Conservation (phyloP, 1,284 basidiomycete species). For the Earliella scabrosa region DNA sequence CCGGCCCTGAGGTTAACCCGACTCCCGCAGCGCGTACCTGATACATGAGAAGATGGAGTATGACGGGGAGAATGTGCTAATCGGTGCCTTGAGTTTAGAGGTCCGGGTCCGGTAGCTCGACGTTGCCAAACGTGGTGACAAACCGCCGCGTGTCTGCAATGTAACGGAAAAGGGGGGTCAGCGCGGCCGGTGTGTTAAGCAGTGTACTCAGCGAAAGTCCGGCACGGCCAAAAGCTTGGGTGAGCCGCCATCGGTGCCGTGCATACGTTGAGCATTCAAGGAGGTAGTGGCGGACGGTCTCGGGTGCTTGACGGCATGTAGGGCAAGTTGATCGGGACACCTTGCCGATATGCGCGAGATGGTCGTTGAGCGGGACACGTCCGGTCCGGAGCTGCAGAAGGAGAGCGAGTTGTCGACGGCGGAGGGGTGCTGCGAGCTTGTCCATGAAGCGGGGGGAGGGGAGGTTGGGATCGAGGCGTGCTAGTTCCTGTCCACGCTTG, state of each 20-base stretch:
- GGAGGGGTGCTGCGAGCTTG: slow-evolving; percentile 1
- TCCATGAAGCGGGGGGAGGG: no score
- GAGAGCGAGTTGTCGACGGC: slow-evolving; percentile 21
- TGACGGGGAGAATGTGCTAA: no score
- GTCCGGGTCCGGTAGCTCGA: no score
- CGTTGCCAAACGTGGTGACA: neutral
- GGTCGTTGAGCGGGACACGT: slow-evolving; percentile 30
- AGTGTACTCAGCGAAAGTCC: neutral
- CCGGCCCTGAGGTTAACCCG: neutral
- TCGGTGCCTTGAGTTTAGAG: no score
- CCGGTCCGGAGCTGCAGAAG: slow-evolving; percentile 35
- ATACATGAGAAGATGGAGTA: no score
- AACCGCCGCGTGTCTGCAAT: slow-evolving; percentile 1
- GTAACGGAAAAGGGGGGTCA: slow-evolving; percentile 1
- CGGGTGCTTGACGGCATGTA: slow-evolving; percentile 20
- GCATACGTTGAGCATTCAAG: slow-evolving; percentile 24
- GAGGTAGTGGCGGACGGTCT: slow-evolving; percentile 34
- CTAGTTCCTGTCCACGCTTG: neutral
- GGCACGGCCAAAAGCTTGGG: slow-evolving; percentile 3
- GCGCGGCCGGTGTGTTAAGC: neutral
- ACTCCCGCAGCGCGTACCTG: no score
- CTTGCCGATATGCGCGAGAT: slow-evolving; percentile 29
- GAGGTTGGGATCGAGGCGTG: slow-evolving; percentile 9
- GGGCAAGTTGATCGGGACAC: slow-evolving; percentile 28
- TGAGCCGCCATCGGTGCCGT: slow-evolving; percentile 2